Conservation (phyloP, 352 stramenopile species). For the Sclerospora graminicola region DNA sequence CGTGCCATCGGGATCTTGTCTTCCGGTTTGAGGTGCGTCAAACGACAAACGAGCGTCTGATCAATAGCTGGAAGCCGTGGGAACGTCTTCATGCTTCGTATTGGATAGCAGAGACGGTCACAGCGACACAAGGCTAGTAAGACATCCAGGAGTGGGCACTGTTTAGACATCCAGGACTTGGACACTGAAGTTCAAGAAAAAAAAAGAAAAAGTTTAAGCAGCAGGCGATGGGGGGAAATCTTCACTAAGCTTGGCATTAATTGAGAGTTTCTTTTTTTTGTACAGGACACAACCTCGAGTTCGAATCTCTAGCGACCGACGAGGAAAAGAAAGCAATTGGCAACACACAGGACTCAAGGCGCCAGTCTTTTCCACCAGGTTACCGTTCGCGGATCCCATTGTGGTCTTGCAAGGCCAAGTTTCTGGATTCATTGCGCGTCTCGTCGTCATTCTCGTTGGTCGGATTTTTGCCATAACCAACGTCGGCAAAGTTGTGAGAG, state of each 20-base stretch:
- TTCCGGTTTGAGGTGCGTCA: slow-evolving; percentile 29
- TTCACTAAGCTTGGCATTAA: neutral
- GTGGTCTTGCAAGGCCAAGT: slow-evolving; percentile 13
- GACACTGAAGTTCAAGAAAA: no score
- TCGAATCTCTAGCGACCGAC: neutral
- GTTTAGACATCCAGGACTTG: no score
- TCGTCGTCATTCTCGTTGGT: slow-evolving; percentile 8
- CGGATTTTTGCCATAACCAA: slow-evolving; percentile 25
- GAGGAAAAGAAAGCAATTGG: slow-evolving; percentile 1
- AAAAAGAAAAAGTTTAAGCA: no score
- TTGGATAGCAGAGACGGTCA: slow-evolving; percentile 16
- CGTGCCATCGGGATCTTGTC: neutral
- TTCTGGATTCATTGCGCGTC: slow-evolving; percentile 5
- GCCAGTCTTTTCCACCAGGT: neutral
- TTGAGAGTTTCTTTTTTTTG: neutral
- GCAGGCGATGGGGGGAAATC: no score
- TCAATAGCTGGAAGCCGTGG: no score
- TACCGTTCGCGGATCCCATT: slow-evolving; percentile 6
- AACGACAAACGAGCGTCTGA: no score
- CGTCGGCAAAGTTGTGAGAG: slow-evolving; percentile 42
- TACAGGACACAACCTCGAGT: no score
- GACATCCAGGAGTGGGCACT: neutral
- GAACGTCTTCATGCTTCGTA: slow-evolving; percentile 43
- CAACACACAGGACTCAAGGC: slow-evolving; percentile 1
- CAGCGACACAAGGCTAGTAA: neutral